Evolutionary conservation across 2,329 filamentous ascomycete genomes (phyloP), one percentile per base, ranked within the genome.

Genomic region (Pyricularia grisea): DNA sequence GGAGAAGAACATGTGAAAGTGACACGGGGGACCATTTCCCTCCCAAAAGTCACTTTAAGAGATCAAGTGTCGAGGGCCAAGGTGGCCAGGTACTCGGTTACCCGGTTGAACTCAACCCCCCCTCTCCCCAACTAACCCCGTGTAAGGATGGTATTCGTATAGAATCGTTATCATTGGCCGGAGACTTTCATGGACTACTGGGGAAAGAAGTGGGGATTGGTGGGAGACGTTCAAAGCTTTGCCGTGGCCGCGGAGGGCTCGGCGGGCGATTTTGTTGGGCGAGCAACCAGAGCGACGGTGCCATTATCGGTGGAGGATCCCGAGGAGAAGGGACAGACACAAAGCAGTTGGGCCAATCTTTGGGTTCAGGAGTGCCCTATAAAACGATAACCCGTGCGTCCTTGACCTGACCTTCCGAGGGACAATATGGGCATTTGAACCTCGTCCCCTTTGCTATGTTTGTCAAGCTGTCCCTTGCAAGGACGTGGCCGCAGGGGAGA

Each of bases 381-480:
- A 93, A 78, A 67, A 88, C 88, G 64, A 95, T 90, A 77, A 90
- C 88, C 73, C 83, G 86, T 7, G 93, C 92, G 68, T 97, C 93
- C 72, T 87, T 88, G 1, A 91, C 82, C 72, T 90, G 84, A 65
- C 92, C 93, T 79, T 98, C 94, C 33, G 82, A 88, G 0, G 95
- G 95, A 76, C 95, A 99, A 77, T 99, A 99, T 0, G 95, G 95
- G 75, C 95, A 99, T 79, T 99, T 99, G 84, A 96, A 96, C 70
- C 90, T 83, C 61, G 83, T 86, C 0, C 90, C 90, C 79, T 96
- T 97, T 68, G 89, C 89, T 61, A 98, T 84, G 75, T 89, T 89
- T 70, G 91, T 87, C 67, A 99, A 81, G 42, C 90, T 93, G 75
- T 97, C 94, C 72, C 89, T 87, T 23, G 93, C 94, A 70, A 99